Conservation (phyloP, 2,329 filamentous ascomycete species). For the Fusarium sp. region DNA sequence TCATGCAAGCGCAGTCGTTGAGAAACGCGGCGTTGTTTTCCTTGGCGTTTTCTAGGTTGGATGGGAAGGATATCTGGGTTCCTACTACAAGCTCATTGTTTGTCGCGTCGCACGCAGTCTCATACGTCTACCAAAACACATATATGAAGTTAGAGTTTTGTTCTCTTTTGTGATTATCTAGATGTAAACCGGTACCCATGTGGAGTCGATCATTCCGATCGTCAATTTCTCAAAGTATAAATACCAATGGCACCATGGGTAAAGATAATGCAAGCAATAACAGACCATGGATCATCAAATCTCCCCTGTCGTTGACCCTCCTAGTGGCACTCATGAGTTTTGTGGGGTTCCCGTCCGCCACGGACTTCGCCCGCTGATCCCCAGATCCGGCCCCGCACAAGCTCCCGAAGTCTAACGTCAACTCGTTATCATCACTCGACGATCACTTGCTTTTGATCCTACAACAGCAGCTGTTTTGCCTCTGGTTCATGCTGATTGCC, state of each 20-base stretch:
- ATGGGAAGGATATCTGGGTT: slow-evolving; percentile 32
- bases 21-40: slow-evolving; percentile 35
- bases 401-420: slow-evolving; percentile 36
- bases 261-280: neutral
- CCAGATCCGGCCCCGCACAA: slow-evolving; percentile 46
- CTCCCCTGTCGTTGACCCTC: slow-evolving; percentile 17
- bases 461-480: neutral
- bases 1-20: slow-evolving; percentile 34
- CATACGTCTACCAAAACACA: slow-evolving; percentile 39
- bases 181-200: neutral
- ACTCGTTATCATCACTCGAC: slow-evolving; percentile 33
- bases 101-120: slow-evolving; percentile 45
- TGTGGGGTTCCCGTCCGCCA: slow-evolving; percentile 40
- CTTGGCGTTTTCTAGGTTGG: slow-evolving; percentile 39
- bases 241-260: no score
- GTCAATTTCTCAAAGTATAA: no score
- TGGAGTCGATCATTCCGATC: neutral
- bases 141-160: neutral
- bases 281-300: neutral
- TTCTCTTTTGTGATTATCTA: neutral
- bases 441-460: slow-evolving; percentile 9
- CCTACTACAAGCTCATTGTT: slow-evolving; percentile 42
- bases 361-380: slow-evolving; percentile 32
- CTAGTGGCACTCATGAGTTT: slow-evolving; percentile 20
- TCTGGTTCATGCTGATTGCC: neutral